A percentile compares a stretch with the other conserved stretches of the same genome.
Conservation (phyloP, 2,329 filamentous ascomycete species). For the Beauveria caledonica region DNA sequence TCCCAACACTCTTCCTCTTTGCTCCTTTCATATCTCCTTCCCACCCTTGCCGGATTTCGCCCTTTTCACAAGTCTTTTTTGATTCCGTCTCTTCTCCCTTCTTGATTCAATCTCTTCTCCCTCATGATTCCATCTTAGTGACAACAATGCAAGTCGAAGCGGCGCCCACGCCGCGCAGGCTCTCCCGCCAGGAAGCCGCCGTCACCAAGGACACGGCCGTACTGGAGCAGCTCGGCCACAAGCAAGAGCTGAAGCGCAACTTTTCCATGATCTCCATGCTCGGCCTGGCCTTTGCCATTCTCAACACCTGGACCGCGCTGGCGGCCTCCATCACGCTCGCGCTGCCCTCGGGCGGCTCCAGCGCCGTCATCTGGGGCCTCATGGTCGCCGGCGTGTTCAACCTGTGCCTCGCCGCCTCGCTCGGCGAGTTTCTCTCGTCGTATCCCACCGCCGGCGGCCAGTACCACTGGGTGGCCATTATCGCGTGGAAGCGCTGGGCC, state of each 20-base stretch:
- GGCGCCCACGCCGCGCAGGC: constrained; percentile 1
- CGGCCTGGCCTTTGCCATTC: constrained; percentile 39
- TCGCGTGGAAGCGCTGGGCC: constrained; percentile 52
- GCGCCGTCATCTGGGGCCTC: constrained; percentile 65
- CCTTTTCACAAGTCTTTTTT: background rate
- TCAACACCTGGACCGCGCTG: constrained; percentile 43
- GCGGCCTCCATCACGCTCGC: constrained; percentile 38
- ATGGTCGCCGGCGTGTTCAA: constrained; percentile 57
- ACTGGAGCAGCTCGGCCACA: constrained; percentile 27
- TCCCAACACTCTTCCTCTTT: background rate
- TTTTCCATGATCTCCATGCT: constrained; percentile 42
- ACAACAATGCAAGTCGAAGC: constrained; percentile 4
- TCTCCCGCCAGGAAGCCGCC: background rate
- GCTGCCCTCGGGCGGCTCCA: constrained; percentile 62
- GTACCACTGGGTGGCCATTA: constrained; percentile 64
- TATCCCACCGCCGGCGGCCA: constrained; percentile 53
- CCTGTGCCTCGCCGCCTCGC: constrained; percentile 57
- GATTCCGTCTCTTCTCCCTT: too few species aligned
- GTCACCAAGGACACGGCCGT: background rate
- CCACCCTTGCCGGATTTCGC: too few species aligned
- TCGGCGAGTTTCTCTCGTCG: constrained; percentile 63
- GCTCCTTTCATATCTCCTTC: background rate
- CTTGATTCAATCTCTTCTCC: background rate
- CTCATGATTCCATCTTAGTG: background rate
- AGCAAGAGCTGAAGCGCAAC: constrained; percentile 41